Base-by-base conservation (phyloP, 192 early-diverging fungal genomes). In the Diversispora epigaea region DNA sequence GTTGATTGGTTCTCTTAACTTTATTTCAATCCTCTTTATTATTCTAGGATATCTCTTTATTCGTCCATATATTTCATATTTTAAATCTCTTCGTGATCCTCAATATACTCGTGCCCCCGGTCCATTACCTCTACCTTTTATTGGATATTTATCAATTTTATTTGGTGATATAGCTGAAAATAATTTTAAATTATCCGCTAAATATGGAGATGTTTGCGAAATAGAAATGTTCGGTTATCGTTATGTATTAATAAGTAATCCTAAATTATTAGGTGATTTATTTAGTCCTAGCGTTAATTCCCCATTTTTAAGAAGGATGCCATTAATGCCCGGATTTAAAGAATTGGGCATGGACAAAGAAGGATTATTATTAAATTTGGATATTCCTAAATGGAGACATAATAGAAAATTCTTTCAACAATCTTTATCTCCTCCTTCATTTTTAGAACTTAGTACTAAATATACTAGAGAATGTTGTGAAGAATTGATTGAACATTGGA, bases 341-440 rank as follows among this genome's bases (percentile, higher is more conserved):
- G 71, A 45, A 57, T 32, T 73, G 9, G 71, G 71, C 4, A 73
- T 73, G 71, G 71, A 73, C n/a, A 61, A 41, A 22, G 71, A 73
- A 60, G 71, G 71, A 3, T 61, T 73, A 47, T 73, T 73, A 47
- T 61, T 73, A 15, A 73, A 73, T 73, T 32, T 14, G 0, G 57
- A 73, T 61, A 21, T 73, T 22, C 19, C 39, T 15, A 73, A 73
- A 61, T 73, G 71, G 71, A 41, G 57, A 25, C 71, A 73, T 50
- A 73, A 73, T 61, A 32, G 71, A 32, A 73, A 73, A 61, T 73
- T 60, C 21, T 73, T 73, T 47, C 43, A 45, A 61, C 54, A 73
- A 47, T 73, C 71, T n/a, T 61, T 73, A 61, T 73, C 71, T 10
- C 71, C 71, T 15, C 71, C 71, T 15, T 60, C 56, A n/a, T 73